Evolutionary conservation across 768 basidiomycete species (phyloP).

Genomic region (Kwoniella heveanensis): DNA sequence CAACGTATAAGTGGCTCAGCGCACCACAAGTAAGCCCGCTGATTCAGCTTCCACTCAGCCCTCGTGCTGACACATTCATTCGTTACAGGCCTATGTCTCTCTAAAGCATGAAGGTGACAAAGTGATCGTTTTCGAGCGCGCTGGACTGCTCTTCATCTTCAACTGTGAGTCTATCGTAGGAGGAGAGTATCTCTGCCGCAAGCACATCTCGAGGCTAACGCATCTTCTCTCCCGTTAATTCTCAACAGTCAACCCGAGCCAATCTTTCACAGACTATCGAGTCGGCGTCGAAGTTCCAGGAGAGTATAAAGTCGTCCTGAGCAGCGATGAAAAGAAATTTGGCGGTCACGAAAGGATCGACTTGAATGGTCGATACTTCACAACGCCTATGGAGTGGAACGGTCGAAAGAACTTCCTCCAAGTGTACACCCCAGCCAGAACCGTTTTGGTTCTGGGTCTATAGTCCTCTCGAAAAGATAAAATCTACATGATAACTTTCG

Average conservation of each 20-base stretch:
- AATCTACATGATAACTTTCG: background rate
- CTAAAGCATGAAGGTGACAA: conserved; percentile 93
- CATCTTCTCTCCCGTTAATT: background rate
- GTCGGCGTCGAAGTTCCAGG: conserved; percentile 85
- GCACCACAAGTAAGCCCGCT: conserved; percentile 68
- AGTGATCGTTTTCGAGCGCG: conserved; percentile 89
- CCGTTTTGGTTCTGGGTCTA: conserved; percentile 49
- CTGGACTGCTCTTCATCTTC: conserved; percentile 90
- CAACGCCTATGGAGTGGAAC: conserved; percentile 88
- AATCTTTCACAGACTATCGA: conserved; percentile 90
- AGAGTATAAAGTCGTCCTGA: conserved; percentile 77
- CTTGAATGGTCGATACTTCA: conserved; percentile 68
- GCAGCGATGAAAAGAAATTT: conserved; percentile 81
- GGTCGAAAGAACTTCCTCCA: conserved; percentile 78
- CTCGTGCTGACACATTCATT: background rate
- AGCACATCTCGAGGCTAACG: too few species aligned
- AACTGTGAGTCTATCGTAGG: conserved; percentile 67
- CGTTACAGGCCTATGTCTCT: conserved; percentile 78
- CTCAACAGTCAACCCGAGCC: conserved; percentile 69
- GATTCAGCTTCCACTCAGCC: background rate
- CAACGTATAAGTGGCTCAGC: conserved; percentile 79
- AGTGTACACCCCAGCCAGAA: conserved; percentile 50
- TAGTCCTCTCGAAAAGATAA: background rate
- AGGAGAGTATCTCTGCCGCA: too few species aligned
- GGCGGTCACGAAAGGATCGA: conserved; percentile 86